phyloP scores from a whole-genome alignment of 805 yeast species.

The Dipodascopsis tothii region DNA sequence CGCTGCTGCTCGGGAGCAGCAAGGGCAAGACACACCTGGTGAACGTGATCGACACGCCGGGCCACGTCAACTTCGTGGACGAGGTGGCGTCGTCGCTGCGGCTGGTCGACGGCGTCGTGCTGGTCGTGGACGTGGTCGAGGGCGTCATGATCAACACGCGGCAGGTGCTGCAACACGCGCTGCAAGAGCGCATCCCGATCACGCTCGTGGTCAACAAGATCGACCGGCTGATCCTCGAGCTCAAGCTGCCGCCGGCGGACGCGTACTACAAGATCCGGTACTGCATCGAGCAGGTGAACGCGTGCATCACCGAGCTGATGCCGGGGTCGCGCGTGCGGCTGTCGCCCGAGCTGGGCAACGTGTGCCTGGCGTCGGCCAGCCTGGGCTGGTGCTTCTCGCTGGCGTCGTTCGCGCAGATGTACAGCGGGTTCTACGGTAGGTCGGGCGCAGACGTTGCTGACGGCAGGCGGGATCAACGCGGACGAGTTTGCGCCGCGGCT shows the following conservation, averaged over 20 bases:
- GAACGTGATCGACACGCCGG: conserved; percentile 81
- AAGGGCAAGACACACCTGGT: conserved; percentile 48
- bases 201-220: conserved; percentile 67
- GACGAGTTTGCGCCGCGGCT: conserved; percentile 45
- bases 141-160: conserved; percentile 59
- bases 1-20: conserved; percentile 50
- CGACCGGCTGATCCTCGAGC: conserved; percentile 76
- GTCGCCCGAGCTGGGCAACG: conserved; percentile 60
- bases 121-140: conserved; percentile 80
- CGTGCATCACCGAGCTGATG: conserved; percentile 32
- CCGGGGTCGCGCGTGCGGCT: conserved; percentile 25
- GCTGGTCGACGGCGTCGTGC: conserved; percentile 55
- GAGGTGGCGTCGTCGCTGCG: conserved; percentile 55
- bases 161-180: conserved; percentile 44
- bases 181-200: conserved; percentile 46
- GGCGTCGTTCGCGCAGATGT: conserved; percentile 53
- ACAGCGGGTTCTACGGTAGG: conserved; percentile 31
- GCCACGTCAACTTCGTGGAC: conserved; percentile 78
- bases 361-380: conserved; percentile 65
- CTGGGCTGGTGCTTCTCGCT: conserved; percentile 60
- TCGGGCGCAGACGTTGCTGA: conserved; percentile 1
- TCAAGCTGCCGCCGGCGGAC: conserved; percentile 66
- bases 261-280: conserved; percentile 60
- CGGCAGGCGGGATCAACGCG: conserved; percentile 27
- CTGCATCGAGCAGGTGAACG: conserved; percentile 58